phyloP scores from a whole-genome alignment of 2,329 filamentous ascomycete genomes.

The Sordariomycetes sp. region DNA sequence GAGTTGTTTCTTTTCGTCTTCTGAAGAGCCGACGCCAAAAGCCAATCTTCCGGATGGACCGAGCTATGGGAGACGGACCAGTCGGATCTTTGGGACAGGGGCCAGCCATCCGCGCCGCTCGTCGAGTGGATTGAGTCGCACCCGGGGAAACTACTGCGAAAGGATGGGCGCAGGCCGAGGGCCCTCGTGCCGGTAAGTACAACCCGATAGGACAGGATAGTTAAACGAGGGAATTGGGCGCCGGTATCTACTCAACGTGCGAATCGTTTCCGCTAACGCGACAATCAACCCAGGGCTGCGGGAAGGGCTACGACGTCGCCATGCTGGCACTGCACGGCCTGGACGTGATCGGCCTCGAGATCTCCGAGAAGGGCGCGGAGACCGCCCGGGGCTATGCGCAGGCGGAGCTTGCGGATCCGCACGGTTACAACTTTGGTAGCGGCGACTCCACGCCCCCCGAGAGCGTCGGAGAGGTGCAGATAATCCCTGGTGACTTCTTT shows the following conservation, averaged over 20 bases:
- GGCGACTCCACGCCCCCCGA: background rate
- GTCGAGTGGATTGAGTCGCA: background rate
- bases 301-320: slow-evolving; percentile 2
- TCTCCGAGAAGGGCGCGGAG: background rate
- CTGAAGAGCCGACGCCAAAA: too few species aligned
- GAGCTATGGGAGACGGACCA: slow-evolving; percentile 2
- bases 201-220: too few species aligned
- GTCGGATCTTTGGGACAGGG: background rate
- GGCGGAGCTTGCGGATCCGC: background rate
- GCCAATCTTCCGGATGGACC: slow-evolving; percentile 1
- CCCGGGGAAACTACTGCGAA: background rate
- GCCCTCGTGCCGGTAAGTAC: background rate
- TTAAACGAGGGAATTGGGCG: too few species aligned
- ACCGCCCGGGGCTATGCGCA: background rate
- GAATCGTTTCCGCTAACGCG: background rate
- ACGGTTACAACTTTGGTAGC: background rate
- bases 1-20: too few species aligned
- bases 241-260: too few species aligned
- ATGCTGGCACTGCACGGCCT: slow-evolving; percentile 1
- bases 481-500: background rate
- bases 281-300: slow-evolving; percentile 1
- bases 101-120: background rate
- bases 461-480: background rate
- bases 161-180: background rate
- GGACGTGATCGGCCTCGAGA: slow-evolving; percentile 8